Percentiles rank a stretch among this genome's conserved stretches.
Conservation (phyloP, 1,139 yeast genomes). For the Geotrichum candidum region DNA sequence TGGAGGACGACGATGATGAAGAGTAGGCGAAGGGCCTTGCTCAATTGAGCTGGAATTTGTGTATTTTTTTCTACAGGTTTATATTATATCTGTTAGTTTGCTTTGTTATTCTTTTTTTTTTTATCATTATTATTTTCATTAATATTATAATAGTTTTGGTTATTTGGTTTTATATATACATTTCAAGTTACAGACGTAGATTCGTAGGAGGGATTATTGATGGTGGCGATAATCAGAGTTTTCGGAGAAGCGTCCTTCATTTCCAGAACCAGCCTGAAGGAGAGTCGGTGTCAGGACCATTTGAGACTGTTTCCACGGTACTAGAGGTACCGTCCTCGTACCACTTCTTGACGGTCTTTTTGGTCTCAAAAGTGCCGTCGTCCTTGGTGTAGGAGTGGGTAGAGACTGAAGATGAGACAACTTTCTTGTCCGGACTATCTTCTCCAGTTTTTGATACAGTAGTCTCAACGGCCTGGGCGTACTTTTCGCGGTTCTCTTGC, state of each 20-base stretch:
- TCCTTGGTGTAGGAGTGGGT: constrained; percentile 41
- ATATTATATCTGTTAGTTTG: neutral
- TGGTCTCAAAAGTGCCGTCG: constrained; percentile 52
- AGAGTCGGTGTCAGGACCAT: neutral
- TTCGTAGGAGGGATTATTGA: neutral
- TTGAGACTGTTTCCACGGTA: constrained; percentile 30
- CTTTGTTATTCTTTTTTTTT: neutral
- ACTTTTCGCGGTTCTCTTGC: neutral
- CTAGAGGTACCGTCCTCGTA: constrained; percentile 60
- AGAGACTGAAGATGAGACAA: constrained; percentile 48
- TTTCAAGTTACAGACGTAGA: no score
- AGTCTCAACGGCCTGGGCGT: neutral
- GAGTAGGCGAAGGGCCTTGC: constrained; percentile 4
- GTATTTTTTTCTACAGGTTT: neutral
- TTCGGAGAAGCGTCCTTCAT: constrained; percentile 1
- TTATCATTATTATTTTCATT: neutral
- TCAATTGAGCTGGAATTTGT: constrained; percentile 6
- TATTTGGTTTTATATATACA: neutral
- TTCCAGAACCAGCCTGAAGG: constrained; percentile 32
- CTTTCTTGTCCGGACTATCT: constrained; percentile 18
- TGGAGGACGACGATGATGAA: constrained; percentile 29
- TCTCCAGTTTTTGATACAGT: neutral
- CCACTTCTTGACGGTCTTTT: constrained; percentile 48
- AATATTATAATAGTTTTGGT: neutral
- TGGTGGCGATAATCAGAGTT: neutral